These are phyloP conservation scores for Leucosporidium yakuticum DNA, from an alignment of 768 basidiomycete species.

Conservation along the genomic window DNA sequence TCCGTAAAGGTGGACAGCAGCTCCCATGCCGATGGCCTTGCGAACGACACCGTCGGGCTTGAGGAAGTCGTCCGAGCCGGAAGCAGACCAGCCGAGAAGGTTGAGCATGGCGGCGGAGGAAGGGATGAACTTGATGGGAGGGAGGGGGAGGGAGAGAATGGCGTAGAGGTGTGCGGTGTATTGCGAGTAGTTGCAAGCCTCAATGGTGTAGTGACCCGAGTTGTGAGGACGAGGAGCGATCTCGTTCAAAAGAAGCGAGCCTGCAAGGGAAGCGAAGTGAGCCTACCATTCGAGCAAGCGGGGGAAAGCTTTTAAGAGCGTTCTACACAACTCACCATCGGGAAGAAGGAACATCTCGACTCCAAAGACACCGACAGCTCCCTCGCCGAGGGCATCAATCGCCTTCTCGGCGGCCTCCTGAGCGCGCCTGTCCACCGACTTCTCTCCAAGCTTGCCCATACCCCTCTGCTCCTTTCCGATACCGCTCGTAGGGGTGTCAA, in stretches of 20 bases:
- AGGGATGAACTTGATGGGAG: slow-evolving; percentile 41
- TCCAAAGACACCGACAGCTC: slow-evolving; percentile 90
- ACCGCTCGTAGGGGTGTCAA: slow-evolving; percentile 11
- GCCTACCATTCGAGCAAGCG: neutral
- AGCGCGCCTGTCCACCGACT: slow-evolving; percentile 56
- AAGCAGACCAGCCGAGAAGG: slow-evolving; percentile 73
- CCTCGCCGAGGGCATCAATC: slow-evolving; percentile 56
- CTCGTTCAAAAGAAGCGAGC: slow-evolving; percentile 79
- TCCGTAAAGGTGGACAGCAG: slow-evolving; percentile 85
- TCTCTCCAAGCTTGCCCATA: slow-evolving; percentile 47
- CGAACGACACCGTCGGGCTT: slow-evolving; percentile 22
- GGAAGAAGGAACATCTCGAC: slow-evolving; percentile 95
- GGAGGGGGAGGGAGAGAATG: slow-evolving; percentile 80
- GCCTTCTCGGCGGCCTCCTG: slow-evolving; percentile 71
- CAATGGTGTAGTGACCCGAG: slow-evolving; percentile 97
- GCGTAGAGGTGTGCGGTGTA: slow-evolving; percentile 96
- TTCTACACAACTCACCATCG: slow-evolving; percentile 73
- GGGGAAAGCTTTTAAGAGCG: neutral
- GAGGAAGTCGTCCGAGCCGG: slow-evolving; percentile 48
- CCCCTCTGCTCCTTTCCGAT: slow-evolving; percentile 39
- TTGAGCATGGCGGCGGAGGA: slow-evolving; percentile 82
- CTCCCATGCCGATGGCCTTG: slow-evolving; percentile 50
- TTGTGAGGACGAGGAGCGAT: slow-evolving; percentile 98
- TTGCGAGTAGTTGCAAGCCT: slow-evolving; percentile 92
- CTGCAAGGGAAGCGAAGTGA: slow-evolving; percentile 45